These are phyloP conservation scores for Zymoseptoria brevis DNA, from an alignment of 2,329 filamentous ascomycete genomes.

Conservation along the genomic window DNA sequence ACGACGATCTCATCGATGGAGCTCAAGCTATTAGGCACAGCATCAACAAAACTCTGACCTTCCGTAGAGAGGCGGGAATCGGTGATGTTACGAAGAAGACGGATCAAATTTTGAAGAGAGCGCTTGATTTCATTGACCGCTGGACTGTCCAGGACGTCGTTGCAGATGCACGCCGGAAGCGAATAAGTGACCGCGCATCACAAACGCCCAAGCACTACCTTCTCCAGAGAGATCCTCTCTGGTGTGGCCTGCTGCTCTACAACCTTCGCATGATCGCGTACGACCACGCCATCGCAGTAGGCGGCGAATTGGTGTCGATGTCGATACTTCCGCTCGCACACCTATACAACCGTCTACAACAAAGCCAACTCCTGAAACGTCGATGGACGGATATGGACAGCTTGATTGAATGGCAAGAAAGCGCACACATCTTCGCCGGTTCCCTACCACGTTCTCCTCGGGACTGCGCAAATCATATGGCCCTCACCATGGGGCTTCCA, in stretches of 20 bases:
- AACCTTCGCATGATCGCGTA: slow-evolving; percentile 2
- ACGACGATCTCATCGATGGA: no score
- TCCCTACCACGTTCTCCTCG: no score
- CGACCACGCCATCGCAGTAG: background rate
- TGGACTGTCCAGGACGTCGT: background rate
- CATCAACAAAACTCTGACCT: no score
- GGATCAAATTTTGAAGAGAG: background rate
- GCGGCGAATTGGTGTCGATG: background rate
- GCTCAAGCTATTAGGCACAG: no score
- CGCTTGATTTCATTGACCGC: background rate
- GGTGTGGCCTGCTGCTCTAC: slow-evolving; percentile 7
- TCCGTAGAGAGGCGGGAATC: no score
- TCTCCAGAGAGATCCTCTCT: slow-evolving; percentile 1
- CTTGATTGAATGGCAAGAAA: no score
- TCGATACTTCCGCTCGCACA: background rate
- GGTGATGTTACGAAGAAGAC: no score
- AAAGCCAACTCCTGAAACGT: no score
- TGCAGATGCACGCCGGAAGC: background rate
- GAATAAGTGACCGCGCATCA: background rate
- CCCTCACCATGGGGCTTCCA: no score
- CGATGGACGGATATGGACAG: no score
- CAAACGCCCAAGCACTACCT: background rate
- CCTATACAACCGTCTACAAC: slow-evolving; percentile 1
- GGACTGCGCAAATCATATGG: no score
- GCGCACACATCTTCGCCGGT: no score